A percentile compares a stretch with the other conserved stretches of the same genome.
Evolutionary conservation across 106 monocot species (phyloP).

Genomic region (Triglochin maritima): DNA sequence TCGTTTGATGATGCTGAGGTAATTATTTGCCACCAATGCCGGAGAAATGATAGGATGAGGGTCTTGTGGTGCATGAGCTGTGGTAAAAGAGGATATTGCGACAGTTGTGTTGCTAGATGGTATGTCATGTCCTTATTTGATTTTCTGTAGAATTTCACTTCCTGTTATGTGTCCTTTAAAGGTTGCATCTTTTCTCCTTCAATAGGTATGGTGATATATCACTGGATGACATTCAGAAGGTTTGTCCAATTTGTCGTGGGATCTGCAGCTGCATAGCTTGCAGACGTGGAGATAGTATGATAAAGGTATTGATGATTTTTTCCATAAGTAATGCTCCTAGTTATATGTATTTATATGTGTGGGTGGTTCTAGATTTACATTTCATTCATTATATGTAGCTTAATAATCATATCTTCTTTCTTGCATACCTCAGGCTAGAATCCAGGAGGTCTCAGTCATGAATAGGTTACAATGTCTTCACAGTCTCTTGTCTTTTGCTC

Average conservation of each 20-base stretch:
- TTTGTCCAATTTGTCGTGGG: slow-evolving; percentile 82
- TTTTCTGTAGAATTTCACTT: background rate
- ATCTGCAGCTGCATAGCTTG: slow-evolving; percentile 80
- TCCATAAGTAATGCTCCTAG: background rate
- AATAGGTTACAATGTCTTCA: slow-evolving; percentile 81
- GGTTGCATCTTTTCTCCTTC: background rate
- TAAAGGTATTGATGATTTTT: slow-evolving; percentile 50
- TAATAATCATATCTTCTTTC: background rate
- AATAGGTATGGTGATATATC: slow-evolving; percentile 23
- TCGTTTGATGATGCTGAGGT: slow-evolving; percentile 35
- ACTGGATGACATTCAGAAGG: slow-evolving; percentile 57
- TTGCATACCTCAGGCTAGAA: slow-evolving; percentile 37
- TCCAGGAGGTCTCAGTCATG: slow-evolving; percentile 48
- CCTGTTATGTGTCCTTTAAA: background rate
- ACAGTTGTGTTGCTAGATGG: slow-evolving; percentile 64
- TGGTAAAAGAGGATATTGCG: slow-evolving; percentile 68
- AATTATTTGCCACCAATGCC: slow-evolving; percentile 79
- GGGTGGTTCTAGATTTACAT: background rate
- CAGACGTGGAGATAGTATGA: slow-evolving; percentile 57
- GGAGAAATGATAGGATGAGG: slow-evolving; percentile 34
- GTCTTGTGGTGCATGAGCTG: slow-evolving; percentile 66
- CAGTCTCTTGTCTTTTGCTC: slow-evolving; percentile 50
- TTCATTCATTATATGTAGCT: background rate
- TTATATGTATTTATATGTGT: background rate
- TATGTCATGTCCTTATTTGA: slow-evolving; percentile 10